Conservation (phyloP, 805 yeast genomes). For the Suhomyces faveliae region DNA sequence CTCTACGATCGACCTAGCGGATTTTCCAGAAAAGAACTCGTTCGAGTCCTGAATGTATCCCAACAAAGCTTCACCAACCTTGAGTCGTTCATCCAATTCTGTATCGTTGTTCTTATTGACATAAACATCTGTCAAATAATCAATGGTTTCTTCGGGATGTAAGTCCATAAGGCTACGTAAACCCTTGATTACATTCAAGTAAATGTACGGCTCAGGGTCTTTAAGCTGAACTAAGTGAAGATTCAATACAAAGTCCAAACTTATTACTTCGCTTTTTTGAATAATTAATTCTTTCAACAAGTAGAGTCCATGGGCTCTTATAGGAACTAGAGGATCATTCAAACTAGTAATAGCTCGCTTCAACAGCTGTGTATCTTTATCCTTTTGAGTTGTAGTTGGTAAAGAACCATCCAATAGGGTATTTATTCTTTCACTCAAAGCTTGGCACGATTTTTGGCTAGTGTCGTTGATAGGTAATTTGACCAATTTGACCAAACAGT, state of each 20-base stretch:
- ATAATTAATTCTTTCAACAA: conserved; percentile 56
- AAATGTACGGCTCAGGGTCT: conserved; percentile 85
- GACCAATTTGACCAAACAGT: conserved; percentile 12
- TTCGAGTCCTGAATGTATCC: conserved; percentile 53
- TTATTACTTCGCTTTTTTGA: conserved; percentile 49
- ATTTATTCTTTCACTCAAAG: conserved; percentile 32
- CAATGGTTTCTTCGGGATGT: conserved; percentile 37
- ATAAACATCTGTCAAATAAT: conserved; percentile 40
- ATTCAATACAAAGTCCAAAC: conserved; percentile 53
- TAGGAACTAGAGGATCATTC: conserved; percentile 77
- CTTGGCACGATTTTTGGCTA: conserved; percentile 16
- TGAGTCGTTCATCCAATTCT: conserved; percentile 64
- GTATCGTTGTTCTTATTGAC: conserved; percentile 19
- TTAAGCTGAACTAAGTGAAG: conserved; percentile 63
- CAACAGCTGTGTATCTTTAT: conserved; percentile 40
- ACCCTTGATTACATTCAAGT: conserved; percentile 80
- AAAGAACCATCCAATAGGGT: conserved; percentile 26
- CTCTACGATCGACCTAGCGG: conserved; percentile 43
- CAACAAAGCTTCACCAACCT: conserved; percentile 78
- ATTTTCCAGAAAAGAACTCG: conserved; percentile 46
- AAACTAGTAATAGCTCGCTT: conserved; percentile 64
- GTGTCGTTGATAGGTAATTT: conserved; percentile 1
- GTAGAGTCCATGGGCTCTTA: conserved; percentile 81
- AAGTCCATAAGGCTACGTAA: conserved; percentile 57
- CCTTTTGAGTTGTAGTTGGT: conserved; percentile 19